Base-by-base conservation (phyloP, 805 yeast species). In the Yarrowia sp. region DNA sequence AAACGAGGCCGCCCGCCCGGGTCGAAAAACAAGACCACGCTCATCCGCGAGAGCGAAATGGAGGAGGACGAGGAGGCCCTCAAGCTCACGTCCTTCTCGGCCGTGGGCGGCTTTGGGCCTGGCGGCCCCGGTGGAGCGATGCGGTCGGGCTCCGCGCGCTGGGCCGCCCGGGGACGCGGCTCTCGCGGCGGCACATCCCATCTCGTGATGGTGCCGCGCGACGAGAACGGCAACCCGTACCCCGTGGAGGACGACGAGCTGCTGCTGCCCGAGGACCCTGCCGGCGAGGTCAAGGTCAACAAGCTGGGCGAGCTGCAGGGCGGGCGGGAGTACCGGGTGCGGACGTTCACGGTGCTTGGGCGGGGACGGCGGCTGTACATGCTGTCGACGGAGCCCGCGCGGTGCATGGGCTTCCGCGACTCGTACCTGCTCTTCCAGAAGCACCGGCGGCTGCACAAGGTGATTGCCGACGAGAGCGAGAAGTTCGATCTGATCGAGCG, bases 301-400 rank as follows among this genome's bases (percentile, higher is more conserved):
- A 77, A 71, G 39, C 70, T 80, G 63, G 98, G 98, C 27, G 78
- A 80, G 49, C 76, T 93, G 63, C 71, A 73, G 44, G 96, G 88
- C 4, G 92, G 84, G 16, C 81, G 97, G 66, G 82, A 83, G 68
- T 93, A 82, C 76, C 79, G 92, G 63, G 74, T 77, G 38, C 75
- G 80, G 29, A 76, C 80, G 3, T 77, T 77, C 68, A 76, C 74
- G 13, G 70, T 77, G 21, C 63, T 64, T 41, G 85, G 84, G 4
- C 78, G 83, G 62, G 97, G 96, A 8, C 82, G 84, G 19, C 80
- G 85, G 66, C 78, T 85, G 63, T 94, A 84, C 73, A 92, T 93
- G 96, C 82, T 94, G 51, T 86, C 96, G 2, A 92, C 98, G 0
- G 99, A 94, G 71, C 97, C 97, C 2, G 97, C 99, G 0, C 82